phyloP scores from a whole-genome alignment of 2,329 filamentous ascomycete genomes.

The Amesomyces nigricolor region DNA sequence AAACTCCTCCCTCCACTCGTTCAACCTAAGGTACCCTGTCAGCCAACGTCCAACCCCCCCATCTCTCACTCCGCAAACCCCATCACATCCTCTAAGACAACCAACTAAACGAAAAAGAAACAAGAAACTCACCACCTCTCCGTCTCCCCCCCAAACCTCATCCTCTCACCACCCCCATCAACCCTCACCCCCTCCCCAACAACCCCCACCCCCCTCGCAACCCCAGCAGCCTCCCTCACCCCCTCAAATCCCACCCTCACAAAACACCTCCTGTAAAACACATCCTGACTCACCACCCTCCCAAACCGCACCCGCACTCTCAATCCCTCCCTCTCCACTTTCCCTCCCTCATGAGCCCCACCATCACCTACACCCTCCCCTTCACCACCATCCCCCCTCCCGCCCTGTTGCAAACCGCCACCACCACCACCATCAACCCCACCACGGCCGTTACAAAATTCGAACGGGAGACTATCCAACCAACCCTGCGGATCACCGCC shows the following conservation, averaged over 20 bases:
- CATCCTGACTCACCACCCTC: conserved; percentile 25
- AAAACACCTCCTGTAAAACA: conserved; percentile 30
- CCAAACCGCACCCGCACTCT: conserved; percentile 23
- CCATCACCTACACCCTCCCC: no score
- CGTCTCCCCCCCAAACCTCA: conserved; percentile 20
- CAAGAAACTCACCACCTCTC: conserved; percentile 21
- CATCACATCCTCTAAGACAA: neutral
- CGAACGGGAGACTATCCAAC: conserved; percentile 27
- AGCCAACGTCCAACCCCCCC: neutral
- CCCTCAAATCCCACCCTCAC: conserved; percentile 25
- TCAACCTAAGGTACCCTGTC: conserved; percentile 12
- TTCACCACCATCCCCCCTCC: neutral
- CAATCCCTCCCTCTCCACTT: neutral
- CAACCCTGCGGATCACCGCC: conserved; percentile 27
- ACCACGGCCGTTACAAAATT: neutral
- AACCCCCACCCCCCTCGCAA: conserved; percentile 28
- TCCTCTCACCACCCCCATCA: neutral
- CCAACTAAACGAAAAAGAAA: neutral
- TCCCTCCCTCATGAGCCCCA: neutral
- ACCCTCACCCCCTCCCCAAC: conserved; percentile 18
- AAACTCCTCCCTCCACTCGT: conserved; percentile 26
- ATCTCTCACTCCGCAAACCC: no score
- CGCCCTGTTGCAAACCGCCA: neutral
- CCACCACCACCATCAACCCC: neutral
- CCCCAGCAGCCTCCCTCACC: conserved; percentile 23